Evolutionary conservation across 805 yeast species (phyloP).

Genomic region (Monosporozyma yasuniensis): DNA sequence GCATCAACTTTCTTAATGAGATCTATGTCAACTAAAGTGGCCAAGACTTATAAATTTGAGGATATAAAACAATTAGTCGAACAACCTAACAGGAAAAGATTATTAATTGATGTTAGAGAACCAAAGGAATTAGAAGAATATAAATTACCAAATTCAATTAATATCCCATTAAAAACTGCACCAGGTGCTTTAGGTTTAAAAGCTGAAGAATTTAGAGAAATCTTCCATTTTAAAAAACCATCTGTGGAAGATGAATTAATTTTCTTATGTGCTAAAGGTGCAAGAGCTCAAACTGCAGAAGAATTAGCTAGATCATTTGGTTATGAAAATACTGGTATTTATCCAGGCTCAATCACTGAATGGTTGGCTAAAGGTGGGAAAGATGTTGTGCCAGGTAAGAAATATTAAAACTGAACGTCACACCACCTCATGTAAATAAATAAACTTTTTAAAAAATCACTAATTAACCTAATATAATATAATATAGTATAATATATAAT

Average conservation of each 20-base stretch:
- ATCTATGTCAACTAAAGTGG: constrained; percentile 20
- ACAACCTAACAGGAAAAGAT: constrained; percentile 39
- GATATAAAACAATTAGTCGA: constrained; percentile 40
- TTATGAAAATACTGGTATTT: constrained; percentile 73
- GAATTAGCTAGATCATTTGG: constrained; percentile 88
- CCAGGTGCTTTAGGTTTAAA: constrained; percentile 86
- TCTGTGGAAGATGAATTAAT: constrained; percentile 57
- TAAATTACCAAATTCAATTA: constrained; percentile 74
- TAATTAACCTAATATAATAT: too few relatives aligned
- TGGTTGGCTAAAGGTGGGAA: constrained; percentile 44
- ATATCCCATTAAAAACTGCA: constrained; percentile 80
- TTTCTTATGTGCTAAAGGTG: constrained; percentile 89
- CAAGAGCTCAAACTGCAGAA: constrained; percentile 83
- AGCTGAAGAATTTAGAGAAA: constrained; percentile 68
- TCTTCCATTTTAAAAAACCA: constrained; percentile 81
- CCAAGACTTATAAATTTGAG: constrained; percentile 43
- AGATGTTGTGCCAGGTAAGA: not conserved
- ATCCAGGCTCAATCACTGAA: constrained; percentile 79
- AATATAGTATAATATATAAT: too few relatives aligned
- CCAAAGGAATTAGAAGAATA: constrained; percentile 70
- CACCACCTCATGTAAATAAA: not conserved
- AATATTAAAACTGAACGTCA: not conserved
- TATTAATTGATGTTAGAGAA: constrained; percentile 86
- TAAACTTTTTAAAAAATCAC: too few relatives aligned
- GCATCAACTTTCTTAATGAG: not conserved